phyloP scores from a whole-genome alignment of 352 stramenopile genomes.

The Pythium volutum region DNA sequence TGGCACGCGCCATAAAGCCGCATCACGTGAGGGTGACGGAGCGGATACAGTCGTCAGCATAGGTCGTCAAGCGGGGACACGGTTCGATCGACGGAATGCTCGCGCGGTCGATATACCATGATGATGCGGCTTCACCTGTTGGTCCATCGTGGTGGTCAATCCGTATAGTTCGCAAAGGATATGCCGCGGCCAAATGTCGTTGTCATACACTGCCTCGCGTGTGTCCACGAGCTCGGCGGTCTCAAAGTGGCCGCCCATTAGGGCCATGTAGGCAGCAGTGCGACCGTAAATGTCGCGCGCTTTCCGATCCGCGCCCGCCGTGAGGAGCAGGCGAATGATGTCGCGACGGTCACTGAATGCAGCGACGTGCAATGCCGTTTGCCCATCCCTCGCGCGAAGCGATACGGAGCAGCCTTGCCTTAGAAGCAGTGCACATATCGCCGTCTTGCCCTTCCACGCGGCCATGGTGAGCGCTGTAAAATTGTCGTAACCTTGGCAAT shows the following conservation, averaged over 20 bases:
- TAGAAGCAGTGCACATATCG: neutral
- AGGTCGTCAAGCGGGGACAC: neutral
- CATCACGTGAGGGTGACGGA: slow-evolving; percentile 11
- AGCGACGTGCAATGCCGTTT: slow-evolving; percentile 2
- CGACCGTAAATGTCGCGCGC: neutral
- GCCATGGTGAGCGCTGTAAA: slow-evolving; percentile 6
- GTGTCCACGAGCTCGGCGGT: neutral
- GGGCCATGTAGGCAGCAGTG: neutral
- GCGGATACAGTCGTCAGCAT: neutral
- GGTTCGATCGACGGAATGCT: neutral
- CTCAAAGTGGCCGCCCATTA: neutral
- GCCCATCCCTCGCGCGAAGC: neutral
- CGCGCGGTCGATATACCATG: slow-evolving; percentile 7
- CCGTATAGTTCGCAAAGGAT: slow-evolving; percentile 1
- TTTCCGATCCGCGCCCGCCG: neutral
- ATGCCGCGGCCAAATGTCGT: neutral
- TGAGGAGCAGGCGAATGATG: neutral
- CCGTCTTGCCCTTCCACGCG: neutral
- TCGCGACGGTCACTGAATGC: neutral
- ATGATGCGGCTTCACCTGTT: neutral
- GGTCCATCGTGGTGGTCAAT: neutral
- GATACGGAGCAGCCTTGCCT: neutral
- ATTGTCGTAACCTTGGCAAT: neutral
- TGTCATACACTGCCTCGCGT: neutral
- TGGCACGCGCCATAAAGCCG: slow-evolving; percentile 15